Percentiles rank a stretch among this genome's conserved stretches.
Evolutionary conservation across 148 eudicot genomes (phyloP).

Genomic region (Talinum fruticosum): DNA sequence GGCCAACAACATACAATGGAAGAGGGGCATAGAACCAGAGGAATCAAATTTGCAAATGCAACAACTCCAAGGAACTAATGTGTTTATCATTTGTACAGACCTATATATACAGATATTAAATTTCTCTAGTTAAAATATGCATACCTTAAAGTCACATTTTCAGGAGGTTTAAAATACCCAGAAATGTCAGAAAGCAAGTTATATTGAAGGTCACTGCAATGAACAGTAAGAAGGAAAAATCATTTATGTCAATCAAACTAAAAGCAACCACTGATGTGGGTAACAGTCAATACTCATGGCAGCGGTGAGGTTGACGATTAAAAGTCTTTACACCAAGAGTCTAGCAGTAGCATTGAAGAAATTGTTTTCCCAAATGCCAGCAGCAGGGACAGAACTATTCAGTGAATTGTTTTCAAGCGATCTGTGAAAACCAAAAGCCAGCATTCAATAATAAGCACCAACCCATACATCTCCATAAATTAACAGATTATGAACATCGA

Average conservation of each 20-base stretch:
- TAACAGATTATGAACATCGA: background rate
- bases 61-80: background rate
- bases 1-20: background rate
- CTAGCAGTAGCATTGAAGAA: conserved; percentile 40
- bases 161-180: conserved; percentile 55
- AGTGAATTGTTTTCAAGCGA: conserved; percentile 56
- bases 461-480: background rate
- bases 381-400: conserved; percentile 62
- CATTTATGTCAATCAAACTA: conserved; percentile 9
- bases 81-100: background rate
- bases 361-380: conserved; percentile 61
- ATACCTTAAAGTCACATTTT: conserved; percentile 65
- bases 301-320: too few species aligned
- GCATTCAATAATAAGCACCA: conserved; percentile 2
- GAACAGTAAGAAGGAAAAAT: conserved; percentile 18
- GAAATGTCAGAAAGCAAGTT: conserved; percentile 54
- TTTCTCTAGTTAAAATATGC: conserved; percentile 18
- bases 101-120: background rate
- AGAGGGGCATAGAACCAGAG: background rate
- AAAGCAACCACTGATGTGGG: conserved; percentile 5
- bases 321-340: conserved; percentile 72
- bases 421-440: conserved; percentile 36
- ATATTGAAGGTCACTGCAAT: conserved; percentile 72
- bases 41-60: background rate
- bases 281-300: too few species aligned